These are phyloP conservation scores for Stentor roeselii DNA, from an alignment of 73 alveolate genomes.

Conservation along the genomic window DNA sequence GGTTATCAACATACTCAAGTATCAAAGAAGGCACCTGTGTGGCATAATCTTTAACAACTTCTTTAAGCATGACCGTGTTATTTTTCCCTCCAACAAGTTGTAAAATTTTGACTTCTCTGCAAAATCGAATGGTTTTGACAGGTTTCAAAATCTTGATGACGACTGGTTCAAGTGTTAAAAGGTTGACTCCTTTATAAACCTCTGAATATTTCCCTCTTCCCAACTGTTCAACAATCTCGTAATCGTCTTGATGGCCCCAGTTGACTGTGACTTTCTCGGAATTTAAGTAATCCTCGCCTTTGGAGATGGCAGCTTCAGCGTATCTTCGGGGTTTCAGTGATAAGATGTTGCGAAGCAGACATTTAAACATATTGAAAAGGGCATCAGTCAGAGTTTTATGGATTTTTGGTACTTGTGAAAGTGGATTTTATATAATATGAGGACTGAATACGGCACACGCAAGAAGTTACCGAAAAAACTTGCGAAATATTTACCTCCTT, in stretches of 20 bases:
- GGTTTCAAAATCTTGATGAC: conserved; percentile 94
- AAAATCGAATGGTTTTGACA: conserved; percentile 89
- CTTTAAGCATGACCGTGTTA: conserved; percentile 88
- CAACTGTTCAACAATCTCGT: conserved; percentile 83
- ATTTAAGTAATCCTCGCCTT: neutral
- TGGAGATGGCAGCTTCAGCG: neutral
- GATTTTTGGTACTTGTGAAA: no score
- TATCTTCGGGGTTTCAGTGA: neutral
- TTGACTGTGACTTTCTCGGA: conserved; percentile 33
- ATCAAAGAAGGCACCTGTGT: conserved; percentile 85
- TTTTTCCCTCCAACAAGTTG: conserved; percentile 89
- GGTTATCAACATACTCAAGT: conserved; percentile 86
- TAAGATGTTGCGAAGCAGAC: no score
- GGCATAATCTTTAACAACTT: conserved; percentile 93
- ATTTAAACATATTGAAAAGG: no score
- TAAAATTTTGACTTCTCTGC: conserved; percentile 91
- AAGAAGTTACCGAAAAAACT: no score
- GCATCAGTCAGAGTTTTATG: no score
- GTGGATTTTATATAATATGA: no score
- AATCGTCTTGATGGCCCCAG: conserved; percentile 87
- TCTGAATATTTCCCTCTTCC: conserved; percentile 98
- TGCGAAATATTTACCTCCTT: no score
- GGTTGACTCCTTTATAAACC: conserved; percentile 92
- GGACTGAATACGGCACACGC: no score
- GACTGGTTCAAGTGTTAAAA: conserved; percentile 61